Evolutionary conservation across 2,329 filamentous ascomycete species (phyloP).

Genomic region (Fusarium pseudocircinatum): DNA sequence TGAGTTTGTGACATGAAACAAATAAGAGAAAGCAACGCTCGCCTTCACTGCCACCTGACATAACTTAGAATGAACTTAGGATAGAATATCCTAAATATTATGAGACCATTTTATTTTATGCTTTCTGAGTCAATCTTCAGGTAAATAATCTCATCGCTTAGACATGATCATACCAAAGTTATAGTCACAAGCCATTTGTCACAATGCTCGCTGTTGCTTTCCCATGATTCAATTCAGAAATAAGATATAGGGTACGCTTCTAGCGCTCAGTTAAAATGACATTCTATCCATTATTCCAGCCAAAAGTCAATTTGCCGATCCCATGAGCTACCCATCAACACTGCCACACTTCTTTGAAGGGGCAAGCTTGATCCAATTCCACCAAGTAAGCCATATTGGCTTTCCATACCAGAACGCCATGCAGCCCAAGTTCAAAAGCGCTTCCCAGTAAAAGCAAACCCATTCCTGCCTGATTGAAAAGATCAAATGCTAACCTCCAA

Average conservation of each 20-base stretch:
- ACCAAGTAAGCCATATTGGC: constrained; percentile 4
- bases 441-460: constrained; percentile 25
- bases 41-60: no score
- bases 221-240: neutral
- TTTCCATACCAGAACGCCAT: constrained; percentile 35
- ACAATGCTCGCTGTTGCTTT: neutral
- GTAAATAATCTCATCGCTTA: neutral
- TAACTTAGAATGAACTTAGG: no score
- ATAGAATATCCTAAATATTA: no score
- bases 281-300: constrained; percentile 23
- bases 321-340: constrained; percentile 3
- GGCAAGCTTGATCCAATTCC: constrained; percentile 7
- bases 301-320: constrained; percentile 7
- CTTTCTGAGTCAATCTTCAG: neutral
- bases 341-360: constrained; percentile 5
- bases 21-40: neutral
- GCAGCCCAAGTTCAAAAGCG: constrained; percentile 27
- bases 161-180: no score
- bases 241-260: neutral
- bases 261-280: neutral
- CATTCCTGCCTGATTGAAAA: constrained; percentile 1
- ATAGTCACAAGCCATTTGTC: neutral
- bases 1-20: neutral
- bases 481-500: constrained; percentile 25
- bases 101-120: neutral